Percentiles rank a stretch among this genome's conserved stretches.
Evolutionary conservation across 2,329 filamentous ascomycete genomes (phyloP).

Genomic region (Penicillium sumatraense): DNA sequence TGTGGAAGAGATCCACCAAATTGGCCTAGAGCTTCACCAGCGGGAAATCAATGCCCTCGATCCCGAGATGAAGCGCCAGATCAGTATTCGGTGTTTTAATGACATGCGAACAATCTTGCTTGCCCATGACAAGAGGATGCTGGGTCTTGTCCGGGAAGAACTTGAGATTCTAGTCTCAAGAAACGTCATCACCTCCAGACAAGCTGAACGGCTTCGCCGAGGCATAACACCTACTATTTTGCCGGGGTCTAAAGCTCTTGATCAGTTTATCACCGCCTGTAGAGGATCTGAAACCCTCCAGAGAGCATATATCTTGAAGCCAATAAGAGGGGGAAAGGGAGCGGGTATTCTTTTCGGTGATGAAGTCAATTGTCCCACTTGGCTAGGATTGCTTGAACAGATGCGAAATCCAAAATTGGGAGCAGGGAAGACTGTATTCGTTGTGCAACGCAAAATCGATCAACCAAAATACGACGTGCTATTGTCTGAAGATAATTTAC

Average conservation of each 20-base stretch:
- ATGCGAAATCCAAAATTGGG: slow-evolving; percentile 13
- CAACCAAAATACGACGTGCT: slow-evolving; percentile 28
- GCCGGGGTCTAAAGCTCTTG: slow-evolving; percentile 30
- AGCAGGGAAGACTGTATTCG: slow-evolving; percentile 14
- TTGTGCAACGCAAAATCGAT: slow-evolving; percentile 27
- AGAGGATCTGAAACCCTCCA: slow-evolving; percentile 14
- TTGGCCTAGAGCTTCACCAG: slow-evolving; percentile 36
- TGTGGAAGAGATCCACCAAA: slow-evolving; percentile 31
- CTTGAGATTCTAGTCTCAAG: slow-evolving; percentile 19
- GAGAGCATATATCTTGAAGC: slow-evolving; percentile 31
- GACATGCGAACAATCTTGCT: slow-evolving; percentile 38
- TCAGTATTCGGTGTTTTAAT: slow-evolving; percentile 35
- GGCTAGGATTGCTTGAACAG: slow-evolving; percentile 23
- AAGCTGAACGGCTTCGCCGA: slow-evolving; percentile 22
- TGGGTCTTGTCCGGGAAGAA: slow-evolving; percentile 38
- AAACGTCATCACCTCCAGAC: slow-evolving; percentile 20
- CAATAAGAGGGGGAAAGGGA: slow-evolving; percentile 27
- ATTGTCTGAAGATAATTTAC: slow-evolving; percentile 7
- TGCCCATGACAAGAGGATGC: slow-evolving; percentile 40
- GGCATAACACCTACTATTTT: slow-evolving; percentile 29
- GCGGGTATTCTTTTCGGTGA: slow-evolving; percentile 32
- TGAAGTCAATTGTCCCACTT: slow-evolving; percentile 21
- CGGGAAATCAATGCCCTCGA: slow-evolving; percentile 29
- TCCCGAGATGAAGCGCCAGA: slow-evolving; percentile 27
- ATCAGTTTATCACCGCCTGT: slow-evolving; percentile 13